Base-by-base conservation (phyloP, 768 basidiomycete species). In the Tricholoma furcatifolium region DNA sequence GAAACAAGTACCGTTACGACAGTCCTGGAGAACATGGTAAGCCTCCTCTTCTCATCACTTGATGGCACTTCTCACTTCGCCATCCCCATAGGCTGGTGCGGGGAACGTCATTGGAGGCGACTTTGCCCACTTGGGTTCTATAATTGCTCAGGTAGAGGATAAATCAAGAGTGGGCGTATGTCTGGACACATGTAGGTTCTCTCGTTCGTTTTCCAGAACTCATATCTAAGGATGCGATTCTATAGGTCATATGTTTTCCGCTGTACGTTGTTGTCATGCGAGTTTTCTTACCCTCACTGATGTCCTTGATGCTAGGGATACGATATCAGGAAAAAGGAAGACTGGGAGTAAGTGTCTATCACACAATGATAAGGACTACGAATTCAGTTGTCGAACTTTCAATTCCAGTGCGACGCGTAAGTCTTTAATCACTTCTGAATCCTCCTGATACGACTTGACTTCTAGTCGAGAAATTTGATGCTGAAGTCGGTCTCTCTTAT, bases 21-120 rank as follows among this genome's bases (percentile, higher is more conserved):
- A 9, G 85, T 94, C 6, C 69, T 95, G 4, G 92, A 94, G 67
- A 92, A 90, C 61, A 95, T 94, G 93, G 92, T 80, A 44, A 38
- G 27, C 4, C 7, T 27, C 27, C 27, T 3, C 27, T 27, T 27
- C 27, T 27, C 4, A 27, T 7, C 7, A 4, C 3, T n/a, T n/a
- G n/a, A n/a, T n/a, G n/a, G n/a, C n/a, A 44, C 23, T 41, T 41
- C 11, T n/a, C n/a, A n/a, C n/a, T n/a, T n/a, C n/a, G n/a, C n/a
- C n/a, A n/a, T n/a, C n/a, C n/a, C n/a, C n/a, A n/a, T n/a, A 93
- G 89, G 88, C 89, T 1, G 91, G 91, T 14, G 78, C 85, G 14
- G 85, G 85, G 4, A 93, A 92, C 59, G 78, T 91, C 40, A 77
- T 93, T 41, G 91, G 92, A 0, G 82, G 84, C 2, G 74, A 77